Conservation (phyloP, 2,329 filamentous ascomycete genomes). For the Volutella citrinella region DNA sequence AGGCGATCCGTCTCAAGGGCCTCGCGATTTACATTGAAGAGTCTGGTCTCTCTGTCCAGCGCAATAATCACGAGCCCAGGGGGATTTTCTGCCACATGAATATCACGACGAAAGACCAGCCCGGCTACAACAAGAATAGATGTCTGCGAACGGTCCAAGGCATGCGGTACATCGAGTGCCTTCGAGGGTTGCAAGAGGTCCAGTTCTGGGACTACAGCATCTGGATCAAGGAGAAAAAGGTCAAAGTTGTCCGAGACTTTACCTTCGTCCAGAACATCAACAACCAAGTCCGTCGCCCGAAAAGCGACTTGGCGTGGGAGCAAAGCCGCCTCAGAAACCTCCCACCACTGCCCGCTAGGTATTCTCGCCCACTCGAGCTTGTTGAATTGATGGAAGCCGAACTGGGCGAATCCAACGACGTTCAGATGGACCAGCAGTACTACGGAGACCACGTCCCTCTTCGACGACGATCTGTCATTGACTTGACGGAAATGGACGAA, state of each 20-base stretch:
- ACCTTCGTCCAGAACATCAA: constrained; percentile 28
- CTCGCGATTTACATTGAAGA: constrained; percentile 41
- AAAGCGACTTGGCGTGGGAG: constrained; percentile 4
- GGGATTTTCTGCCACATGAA: constrained; percentile 22
- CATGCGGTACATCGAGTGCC: constrained; percentile 39
- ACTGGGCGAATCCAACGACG: background rate
- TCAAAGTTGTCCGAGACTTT: constrained; percentile 24
- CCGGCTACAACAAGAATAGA: constrained; percentile 36
- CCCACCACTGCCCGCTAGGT: constrained; percentile 12
- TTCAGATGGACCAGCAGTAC: too few relatives aligned
- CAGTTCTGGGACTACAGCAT: constrained; percentile 39
- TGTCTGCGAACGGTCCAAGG: constrained; percentile 42
- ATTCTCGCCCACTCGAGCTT: constrained; percentile 3
- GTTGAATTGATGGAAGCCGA: background rate
- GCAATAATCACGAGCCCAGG: constrained; percentile 33
- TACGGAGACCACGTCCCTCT: background rate
- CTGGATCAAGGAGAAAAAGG: constrained; percentile 9
- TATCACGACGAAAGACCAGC: constrained; percentile 32
- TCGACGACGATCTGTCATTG: background rate
- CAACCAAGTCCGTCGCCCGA: constrained; percentile 18
- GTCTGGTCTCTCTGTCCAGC: constrained; percentile 33
- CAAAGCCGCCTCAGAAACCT: constrained; percentile 16
- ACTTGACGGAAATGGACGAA: background rate
- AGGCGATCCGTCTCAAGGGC: constrained; percentile 38
- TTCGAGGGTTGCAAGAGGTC: constrained; percentile 41